Base-by-base conservation (phyloP, 1,139 yeast genomes). In the Pichia sp. region DNA sequence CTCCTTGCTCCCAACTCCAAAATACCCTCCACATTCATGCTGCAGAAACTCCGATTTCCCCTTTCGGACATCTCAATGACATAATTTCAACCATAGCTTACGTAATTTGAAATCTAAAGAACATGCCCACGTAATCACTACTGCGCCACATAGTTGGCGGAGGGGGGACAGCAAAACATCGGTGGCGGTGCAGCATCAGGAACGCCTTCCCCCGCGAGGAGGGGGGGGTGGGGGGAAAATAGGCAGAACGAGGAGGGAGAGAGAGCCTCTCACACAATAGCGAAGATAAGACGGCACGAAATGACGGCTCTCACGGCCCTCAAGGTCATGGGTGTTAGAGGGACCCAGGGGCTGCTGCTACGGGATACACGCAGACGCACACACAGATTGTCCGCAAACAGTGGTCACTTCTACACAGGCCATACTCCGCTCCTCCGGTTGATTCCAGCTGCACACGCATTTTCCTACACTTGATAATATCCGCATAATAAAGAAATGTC, bases 401-500 rank as follows among this genome's bases (percentile, higher is more conserved):
- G 38, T 12, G 12, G 12, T 10, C 3, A 7, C 9, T 7, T 20
- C 29, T 10, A 24, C 45, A 41, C 14, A 41, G 29, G 9, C 45
- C 24, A n/a, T 10, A 14, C 12, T 10, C 24, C 4, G 17, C 16
- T 24, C 12, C 17, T 12, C 45, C 17, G 33, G n/a, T 29, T 9
- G 33, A 44, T 42, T 17, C 27, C 36, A 29, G 16, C 14, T 34
- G 29, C 36, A 45, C 33, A 45, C 31, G 24, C 31, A 43, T 43
- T 24, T 43, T 24, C 24, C 29, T 16, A 43, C 16, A n/a, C 3
- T 14, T 16, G 29, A 27, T 27, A 43, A 6, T 14, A 20, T 45
- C 34, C 33, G 33, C 17, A 48, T 6, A 49, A n/a, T 9, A 3
- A 12, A 42, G 8, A 34, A 10, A 55, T 55, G 59, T 56, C 59